These are phyloP conservation scores for Skeletonema tropicum DNA, from an alignment of 108 stramenopile species.

Conservation along the genomic window DNA sequence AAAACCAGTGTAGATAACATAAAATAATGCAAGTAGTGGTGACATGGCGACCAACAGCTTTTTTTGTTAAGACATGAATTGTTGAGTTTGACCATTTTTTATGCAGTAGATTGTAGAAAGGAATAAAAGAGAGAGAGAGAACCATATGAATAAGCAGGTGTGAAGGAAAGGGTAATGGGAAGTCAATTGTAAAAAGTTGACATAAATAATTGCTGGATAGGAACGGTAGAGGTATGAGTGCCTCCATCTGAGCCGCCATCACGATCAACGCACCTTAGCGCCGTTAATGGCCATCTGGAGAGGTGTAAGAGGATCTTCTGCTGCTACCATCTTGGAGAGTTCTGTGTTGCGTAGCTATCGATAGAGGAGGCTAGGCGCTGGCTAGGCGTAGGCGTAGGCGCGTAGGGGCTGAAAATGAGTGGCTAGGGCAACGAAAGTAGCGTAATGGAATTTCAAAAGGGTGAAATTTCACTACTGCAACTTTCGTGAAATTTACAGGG, in stretches of 20 bases:
- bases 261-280: constrained; percentile 64
- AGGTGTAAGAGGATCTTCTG: constrained; percentile 68
- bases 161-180: not conserved
- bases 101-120: not conserved
- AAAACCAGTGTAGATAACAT: constrained; percentile 83
- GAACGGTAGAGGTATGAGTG: not conserved
- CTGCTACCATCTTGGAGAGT: constrained; percentile 42
- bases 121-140: constrained; percentile 3
- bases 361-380: too few species aligned
- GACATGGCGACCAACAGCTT: constrained; percentile 85
- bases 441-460: too few species aligned
- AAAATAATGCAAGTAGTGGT: constrained; percentile 78
- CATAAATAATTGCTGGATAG: not conserved
- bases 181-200: not conserved
- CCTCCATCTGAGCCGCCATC: not conserved
- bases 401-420: too few species aligned
- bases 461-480: too few species aligned
- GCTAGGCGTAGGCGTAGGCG: too few species aligned
- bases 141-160: not conserved
- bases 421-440: not conserved
- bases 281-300: constrained; percentile 74
- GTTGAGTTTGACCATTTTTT: not conserved
- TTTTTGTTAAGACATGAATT: not conserved
- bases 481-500: too few species aligned
- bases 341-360: not conserved